Conservation (phyloP, 495 filamentous ascomycete species). For the Neurospora sp. region DNA sequence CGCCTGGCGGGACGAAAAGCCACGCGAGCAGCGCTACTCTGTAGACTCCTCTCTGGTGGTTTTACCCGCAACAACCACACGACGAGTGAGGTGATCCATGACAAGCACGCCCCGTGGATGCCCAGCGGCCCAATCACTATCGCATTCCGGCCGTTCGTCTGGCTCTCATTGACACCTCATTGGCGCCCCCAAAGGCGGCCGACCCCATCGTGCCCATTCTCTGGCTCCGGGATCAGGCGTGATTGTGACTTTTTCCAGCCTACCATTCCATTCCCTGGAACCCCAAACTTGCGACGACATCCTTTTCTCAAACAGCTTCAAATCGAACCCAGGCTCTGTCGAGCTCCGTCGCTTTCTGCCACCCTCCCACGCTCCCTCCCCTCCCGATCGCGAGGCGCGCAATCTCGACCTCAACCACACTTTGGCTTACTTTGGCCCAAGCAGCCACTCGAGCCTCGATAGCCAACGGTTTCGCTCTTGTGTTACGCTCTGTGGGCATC, state of each 20-base stretch:
- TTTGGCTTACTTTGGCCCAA: background rate
- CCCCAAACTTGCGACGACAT: background rate
- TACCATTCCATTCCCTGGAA: background rate
- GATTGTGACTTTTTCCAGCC: background rate
- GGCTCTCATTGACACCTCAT: background rate
- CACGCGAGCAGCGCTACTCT: background rate
- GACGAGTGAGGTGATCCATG: background rate
- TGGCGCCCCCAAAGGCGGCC: background rate
- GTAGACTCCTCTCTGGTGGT: background rate
- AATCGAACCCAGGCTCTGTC: background rate
- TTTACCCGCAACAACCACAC: background rate
- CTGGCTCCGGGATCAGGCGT: background rate
- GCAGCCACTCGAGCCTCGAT: background rate
- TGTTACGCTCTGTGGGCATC: background rate
- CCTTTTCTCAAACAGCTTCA: background rate
- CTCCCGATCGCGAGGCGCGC: background rate
- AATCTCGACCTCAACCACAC: background rate
- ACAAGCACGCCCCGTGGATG: background rate
- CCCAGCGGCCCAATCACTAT: background rate
- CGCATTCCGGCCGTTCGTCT: background rate
- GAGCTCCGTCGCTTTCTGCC: background rate
- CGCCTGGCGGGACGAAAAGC: background rate
- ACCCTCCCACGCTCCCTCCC: background rate
- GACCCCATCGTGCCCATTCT: background rate
- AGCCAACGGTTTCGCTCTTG: background rate